Evolutionary conservation across 2,329 filamentous ascomycete species (phyloP).

Genomic region (Corynespora cassiicola): DNA sequence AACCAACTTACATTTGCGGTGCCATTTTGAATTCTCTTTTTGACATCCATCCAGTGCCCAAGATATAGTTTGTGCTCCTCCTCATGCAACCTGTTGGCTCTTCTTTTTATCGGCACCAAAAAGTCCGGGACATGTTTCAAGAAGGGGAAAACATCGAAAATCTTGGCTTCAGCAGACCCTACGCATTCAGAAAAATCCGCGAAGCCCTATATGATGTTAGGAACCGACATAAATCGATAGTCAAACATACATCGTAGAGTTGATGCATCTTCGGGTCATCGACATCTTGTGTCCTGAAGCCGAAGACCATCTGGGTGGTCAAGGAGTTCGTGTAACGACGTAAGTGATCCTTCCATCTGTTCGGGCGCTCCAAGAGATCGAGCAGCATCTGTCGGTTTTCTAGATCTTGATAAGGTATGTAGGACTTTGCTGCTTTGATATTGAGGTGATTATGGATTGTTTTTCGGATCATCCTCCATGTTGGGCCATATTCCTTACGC

Average conservation of each 20-base stretch:
- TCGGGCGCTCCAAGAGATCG: slow-evolving; percentile 54
- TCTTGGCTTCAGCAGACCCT: slow-evolving; percentile 47
- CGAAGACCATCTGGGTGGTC: slow-evolving; percentile 59
- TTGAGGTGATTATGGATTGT: slow-evolving; percentile 22
- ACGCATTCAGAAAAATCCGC: slow-evolving; percentile 50
- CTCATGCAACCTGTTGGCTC: slow-evolving; percentile 51
- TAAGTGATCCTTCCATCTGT: slow-evolving; percentile 52
- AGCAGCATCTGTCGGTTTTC: slow-evolving; percentile 62
- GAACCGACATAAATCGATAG: too few relatives aligned
- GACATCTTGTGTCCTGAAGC: slow-evolving; percentile 35
- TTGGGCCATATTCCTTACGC: slow-evolving; percentile 18
- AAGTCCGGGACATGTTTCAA: slow-evolving; percentile 43
- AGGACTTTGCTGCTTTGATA: slow-evolving; percentile 16
- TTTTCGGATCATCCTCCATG: slow-evolving; percentile 22
- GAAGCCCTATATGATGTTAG: slow-evolving; percentile 40
- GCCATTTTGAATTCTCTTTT: slow-evolving; percentile 10
- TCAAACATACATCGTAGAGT: slow-evolving; percentile 14
- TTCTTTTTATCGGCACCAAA: slow-evolving; percentile 39
- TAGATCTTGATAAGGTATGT: slow-evolving; percentile 59
- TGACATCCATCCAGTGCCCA: slow-evolving; percentile 13
- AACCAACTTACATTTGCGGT: slow-evolving; percentile 12
- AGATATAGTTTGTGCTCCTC: slow-evolving; percentile 42
- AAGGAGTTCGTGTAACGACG: slow-evolving; percentile 58
- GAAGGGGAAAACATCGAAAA: slow-evolving; percentile 54
- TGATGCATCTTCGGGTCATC: slow-evolving; percentile 18